Base-by-base conservation (phyloP, 495 filamentous ascomycete species). In the Delitschia confertaspora region DNA sequence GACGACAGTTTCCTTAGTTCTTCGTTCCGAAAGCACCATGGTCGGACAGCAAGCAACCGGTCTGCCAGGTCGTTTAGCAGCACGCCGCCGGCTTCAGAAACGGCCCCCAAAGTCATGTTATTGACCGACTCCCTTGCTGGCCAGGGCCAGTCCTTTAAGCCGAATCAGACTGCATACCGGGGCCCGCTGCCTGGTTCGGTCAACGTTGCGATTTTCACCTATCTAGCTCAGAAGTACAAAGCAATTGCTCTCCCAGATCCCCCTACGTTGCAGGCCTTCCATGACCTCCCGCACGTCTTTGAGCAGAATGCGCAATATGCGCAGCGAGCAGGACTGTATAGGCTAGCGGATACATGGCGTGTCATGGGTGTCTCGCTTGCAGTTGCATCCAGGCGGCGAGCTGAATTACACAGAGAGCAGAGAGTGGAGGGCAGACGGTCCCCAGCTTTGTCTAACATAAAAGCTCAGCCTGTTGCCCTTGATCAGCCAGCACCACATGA, bases 1-100 rank as follows among this genome's bases (percentile, higher is more conserved):
- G 68, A 71, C 39, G 67, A 70, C 20, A 58, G 55, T 30, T 61
- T 70, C 26, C 42, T 69, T 2, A 60, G 59, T 47, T 62, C 60
- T 1, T 60, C 60, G 0, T 45, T 59, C 38, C 57, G 47, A 32
- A 47, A 44, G 22, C 59, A 59, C 27, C 64, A 60, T 38, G 55
- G 48, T 30, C 60, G 60, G 39, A 50, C 55, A 16, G 39, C 50
- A 18, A 63, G 55, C 37, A 56, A 56, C 33, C 45, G 55, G 38
- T 64, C 65, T 7, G 34, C 57, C 24, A 65, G 60, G 44, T 67
- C 65, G 13, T 45, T 62, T 11, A 50, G 49, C 24, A 55, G 54
- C 41, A 65, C 63, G 13, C 58, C 63, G 6, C 64, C 61, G 13
- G 53, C 55, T 9, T 48, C 38, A 10, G 45, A 62, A n/a, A 29